Percentiles rank a stretch among this genome's conserved stretches.
Evolutionary conservation across 495 filamentous ascomycete genomes (phyloP).

Genomic region (Talaromyces wortmannii): DNA sequence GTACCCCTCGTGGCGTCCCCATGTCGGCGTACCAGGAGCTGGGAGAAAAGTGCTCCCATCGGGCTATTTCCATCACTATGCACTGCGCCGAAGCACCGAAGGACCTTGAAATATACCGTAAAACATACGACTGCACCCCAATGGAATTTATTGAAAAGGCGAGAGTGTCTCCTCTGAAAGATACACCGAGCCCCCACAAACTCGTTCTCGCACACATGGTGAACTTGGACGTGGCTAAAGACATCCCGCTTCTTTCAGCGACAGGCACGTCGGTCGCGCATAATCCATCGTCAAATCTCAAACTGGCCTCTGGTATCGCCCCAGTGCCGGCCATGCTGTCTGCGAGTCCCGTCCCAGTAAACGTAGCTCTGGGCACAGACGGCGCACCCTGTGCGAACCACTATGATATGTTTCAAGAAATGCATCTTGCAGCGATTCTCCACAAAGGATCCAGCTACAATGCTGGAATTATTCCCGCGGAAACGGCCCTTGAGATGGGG

Average conservation of each 20-base stretch:
- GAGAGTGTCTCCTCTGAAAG: neutral
- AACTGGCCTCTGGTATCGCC: slow-evolving; percentile 41
- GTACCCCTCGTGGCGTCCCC: slow-evolving; percentile 35
- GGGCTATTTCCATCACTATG: slow-evolving; percentile 27
- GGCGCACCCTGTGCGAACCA: slow-evolving; percentile 47
- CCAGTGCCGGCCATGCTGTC: slow-evolving; percentile 32
- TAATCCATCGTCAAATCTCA: slow-evolving; percentile 43
- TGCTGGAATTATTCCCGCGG: slow-evolving; percentile 37
- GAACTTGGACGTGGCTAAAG: slow-evolving; percentile 32
- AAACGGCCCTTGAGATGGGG: slow-evolving; percentile 44
- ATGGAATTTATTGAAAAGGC: slow-evolving; percentile 16
- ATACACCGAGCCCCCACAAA: neutral
- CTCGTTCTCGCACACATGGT: slow-evolving; percentile 40
- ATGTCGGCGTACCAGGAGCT: slow-evolving; percentile 13
- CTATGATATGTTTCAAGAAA: slow-evolving; percentile 43
- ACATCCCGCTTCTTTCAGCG: slow-evolving; percentile 27
- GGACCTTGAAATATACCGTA: slow-evolving; percentile 13
- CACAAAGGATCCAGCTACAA: slow-evolving; percentile 41
- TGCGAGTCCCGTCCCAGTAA: slow-evolving; percentile 7
- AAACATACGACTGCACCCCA: slow-evolving; percentile 11
- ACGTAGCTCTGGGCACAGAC: slow-evolving; percentile 39
- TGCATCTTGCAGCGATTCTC: slow-evolving; percentile 43
- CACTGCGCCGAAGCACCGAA: slow-evolving; percentile 31
- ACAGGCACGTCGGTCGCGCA: slow-evolving; percentile 41
- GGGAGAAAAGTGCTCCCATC: slow-evolving; percentile 27